A percentile compares a stretch with the other conserved stretches of the same genome.
These are phyloP conservation scores for Emergomyces orientalis DNA, from an alignment of 2,329 filamentous ascomycete species.

Conservation along the genomic window DNA sequence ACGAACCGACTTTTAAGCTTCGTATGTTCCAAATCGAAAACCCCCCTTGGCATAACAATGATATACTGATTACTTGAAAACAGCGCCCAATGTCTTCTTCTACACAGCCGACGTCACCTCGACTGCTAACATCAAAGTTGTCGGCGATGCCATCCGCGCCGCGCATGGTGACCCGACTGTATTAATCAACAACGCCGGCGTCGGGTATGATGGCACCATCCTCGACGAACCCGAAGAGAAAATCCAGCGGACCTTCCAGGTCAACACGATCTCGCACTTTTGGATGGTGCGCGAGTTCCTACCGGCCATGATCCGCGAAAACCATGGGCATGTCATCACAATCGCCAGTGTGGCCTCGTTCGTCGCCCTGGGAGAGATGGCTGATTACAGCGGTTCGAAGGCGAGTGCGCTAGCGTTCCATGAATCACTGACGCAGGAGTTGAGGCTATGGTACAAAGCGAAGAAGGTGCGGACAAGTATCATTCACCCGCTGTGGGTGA, in stretches of 20 bases:
- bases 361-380: constrained; percentile 39
- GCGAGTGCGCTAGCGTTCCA: constrained; percentile 46
- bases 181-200: constrained; percentile 44
- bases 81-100: constrained; percentile 28
- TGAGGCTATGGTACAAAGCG: constrained; percentile 29
- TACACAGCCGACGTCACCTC: constrained; percentile 33
- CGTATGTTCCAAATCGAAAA: constrained; percentile 16
- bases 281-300: constrained; percentile 44
- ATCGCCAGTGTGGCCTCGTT: constrained; percentile 48
- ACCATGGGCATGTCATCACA: constrained; percentile 50
- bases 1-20: constrained; percentile 25
- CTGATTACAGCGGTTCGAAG: constrained; percentile 47
- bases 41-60: not conserved
- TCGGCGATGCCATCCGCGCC: constrained; percentile 32
- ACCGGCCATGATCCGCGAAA: constrained; percentile 41
- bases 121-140: constrained; percentile 23
- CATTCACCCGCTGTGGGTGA: constrained; percentile 39
- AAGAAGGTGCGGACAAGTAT: constrained; percentile 31
- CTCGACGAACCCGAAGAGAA: constrained; percentile 37
- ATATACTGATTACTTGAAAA: not conserved
- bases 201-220: constrained; percentile 40
- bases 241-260: constrained; percentile 43
- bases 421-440: constrained; percentile 38
- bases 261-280: constrained; percentile 46
- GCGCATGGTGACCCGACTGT: constrained; percentile 39